These are phyloP conservation scores for Cyberlindnera meyerae DNA, from an alignment of 805 yeast genomes.

Conservation along the genomic window DNA sequence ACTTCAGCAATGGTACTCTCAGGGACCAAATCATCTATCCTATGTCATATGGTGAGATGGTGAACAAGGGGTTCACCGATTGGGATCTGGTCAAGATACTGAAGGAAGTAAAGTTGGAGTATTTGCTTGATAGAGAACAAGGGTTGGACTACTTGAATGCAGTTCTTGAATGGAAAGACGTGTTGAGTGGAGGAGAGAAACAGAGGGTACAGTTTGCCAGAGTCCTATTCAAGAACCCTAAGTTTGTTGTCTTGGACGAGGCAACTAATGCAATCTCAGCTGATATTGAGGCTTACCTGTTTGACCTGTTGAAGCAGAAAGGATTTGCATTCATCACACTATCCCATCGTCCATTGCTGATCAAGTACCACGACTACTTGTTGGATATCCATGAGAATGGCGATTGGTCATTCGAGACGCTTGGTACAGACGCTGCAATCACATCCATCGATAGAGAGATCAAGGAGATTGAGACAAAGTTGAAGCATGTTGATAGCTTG, in stretches of 20 bases:
- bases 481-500: constrained; percentile 55
- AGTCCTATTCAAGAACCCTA: constrained; percentile 72
- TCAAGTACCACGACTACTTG: constrained; percentile 78
- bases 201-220: constrained; percentile 89
- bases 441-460: constrained; percentile 74
- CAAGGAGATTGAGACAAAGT: constrained; percentile 53
- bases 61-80: constrained; percentile 67
- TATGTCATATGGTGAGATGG: constrained; percentile 68
- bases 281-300: constrained; percentile 83
- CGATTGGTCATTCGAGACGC: constrained; percentile 57
- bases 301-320: constrained; percentile 65
- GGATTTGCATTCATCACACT: constrained; percentile 76
- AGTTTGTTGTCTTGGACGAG: constrained; percentile 82
- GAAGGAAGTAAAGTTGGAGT: constrained; percentile 74
- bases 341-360: constrained; percentile 75
- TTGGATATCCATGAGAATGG: constrained; percentile 61
- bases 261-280: constrained; percentile 90
- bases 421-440: constrained; percentile 62
- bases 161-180: constrained; percentile 75
- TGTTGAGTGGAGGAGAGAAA: constrained; percentile 94
- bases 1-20: constrained; percentile 76
- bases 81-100: constrained; percentile 61
- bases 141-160: constrained; percentile 43
- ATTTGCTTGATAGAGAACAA: constrained; percentile 61
- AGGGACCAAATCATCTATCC: constrained; percentile 93